Evolutionary conservation across 2,329 filamentous ascomycete species (phyloP).

Genomic region (Colletotrichum sp.): DNA sequence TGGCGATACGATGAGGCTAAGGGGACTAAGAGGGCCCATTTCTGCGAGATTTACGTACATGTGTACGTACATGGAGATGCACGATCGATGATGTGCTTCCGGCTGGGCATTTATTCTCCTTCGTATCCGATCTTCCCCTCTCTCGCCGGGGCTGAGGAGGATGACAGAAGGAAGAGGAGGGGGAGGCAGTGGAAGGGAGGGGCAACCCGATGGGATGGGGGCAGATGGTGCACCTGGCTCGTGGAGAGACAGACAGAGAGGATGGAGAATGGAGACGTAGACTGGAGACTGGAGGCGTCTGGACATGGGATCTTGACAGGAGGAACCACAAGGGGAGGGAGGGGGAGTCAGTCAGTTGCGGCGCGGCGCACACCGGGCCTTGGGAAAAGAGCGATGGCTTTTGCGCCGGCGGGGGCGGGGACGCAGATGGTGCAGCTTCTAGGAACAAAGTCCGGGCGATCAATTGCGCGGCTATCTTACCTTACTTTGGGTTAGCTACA

Average conservation of each 20-base stretch:
- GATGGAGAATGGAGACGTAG: not conserved
- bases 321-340: not conserved
- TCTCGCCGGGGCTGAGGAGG: not conserved
- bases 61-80: not conserved
- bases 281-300: not conserved
- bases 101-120: constrained; percentile 3
- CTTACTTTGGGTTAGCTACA: not conserved
- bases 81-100: constrained; percentile 14
- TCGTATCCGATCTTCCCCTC: not conserved
- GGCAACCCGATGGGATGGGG: not conserved
- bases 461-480: not conserved
- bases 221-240: constrained; percentile 4
- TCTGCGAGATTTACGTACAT: constrained; percentile 12
- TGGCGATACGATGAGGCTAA: not conserved
- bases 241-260: not conserved
- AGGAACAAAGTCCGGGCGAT: constrained; percentile 4
- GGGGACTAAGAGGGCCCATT: not conserved
- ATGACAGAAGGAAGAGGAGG: not conserved
- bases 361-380: not conserved
- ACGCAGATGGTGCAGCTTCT: constrained; percentile 4
- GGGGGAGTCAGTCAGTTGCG: not conserved
- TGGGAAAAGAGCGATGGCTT: not conserved
- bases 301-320: not conserved
- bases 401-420: constrained; percentile 14
- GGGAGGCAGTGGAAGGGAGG: not conserved